Conservation (phyloP, 1,284 basidiomycete species). For the Chiua sp. region DNA sequence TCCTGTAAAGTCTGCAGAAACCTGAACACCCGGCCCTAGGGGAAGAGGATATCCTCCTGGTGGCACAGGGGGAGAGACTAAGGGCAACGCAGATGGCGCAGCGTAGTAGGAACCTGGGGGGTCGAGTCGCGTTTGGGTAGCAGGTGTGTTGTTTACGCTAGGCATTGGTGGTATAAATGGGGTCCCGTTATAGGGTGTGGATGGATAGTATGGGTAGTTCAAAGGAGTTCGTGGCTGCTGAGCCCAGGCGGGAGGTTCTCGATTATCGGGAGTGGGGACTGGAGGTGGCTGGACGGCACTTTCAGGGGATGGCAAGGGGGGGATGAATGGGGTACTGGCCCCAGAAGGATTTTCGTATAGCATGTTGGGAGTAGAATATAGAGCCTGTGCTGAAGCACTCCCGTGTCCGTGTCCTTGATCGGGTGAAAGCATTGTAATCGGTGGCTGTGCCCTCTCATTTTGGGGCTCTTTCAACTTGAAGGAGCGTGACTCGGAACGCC, state of each 20-base stretch:
- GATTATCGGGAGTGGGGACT: slow-evolving; percentile 30
- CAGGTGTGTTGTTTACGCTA: slow-evolving; percentile 33
- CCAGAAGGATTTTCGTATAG: slow-evolving; percentile 37
- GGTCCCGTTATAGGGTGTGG: slow-evolving; percentile 33
- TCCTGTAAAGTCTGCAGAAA: slow-evolving; percentile 38
- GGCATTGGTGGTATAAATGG: slow-evolving; percentile 38
- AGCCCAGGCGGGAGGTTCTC: slow-evolving; percentile 29
- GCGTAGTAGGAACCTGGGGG: slow-evolving; percentile 39
- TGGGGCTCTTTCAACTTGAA: no score
- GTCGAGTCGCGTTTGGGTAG: slow-evolving; percentile 25
- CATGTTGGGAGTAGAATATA: slow-evolving; percentile 27
- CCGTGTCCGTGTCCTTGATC: slow-evolving; percentile 8
- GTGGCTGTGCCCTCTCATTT: slow-evolving; percentile 31
- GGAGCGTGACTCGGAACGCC: no score
- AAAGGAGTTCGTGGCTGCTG: slow-evolving; percentile 33
- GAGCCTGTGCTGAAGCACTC: no score
- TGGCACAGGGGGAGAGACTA: slow-evolving; percentile 21
- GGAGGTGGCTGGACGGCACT: slow-evolving; percentile 29
- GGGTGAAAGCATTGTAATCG: slow-evolving; percentile 15
- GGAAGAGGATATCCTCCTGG: slow-evolving; percentile 10
- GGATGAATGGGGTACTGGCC: slow-evolving; percentile 38
- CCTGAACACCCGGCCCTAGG: slow-evolving; percentile 10
- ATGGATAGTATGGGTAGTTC: slow-evolving; percentile 36
- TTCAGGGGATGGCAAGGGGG: slow-evolving; percentile 38
- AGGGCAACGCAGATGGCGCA: slow-evolving; percentile 34